Percentiles rank a stretch among this genome's conserved stretches.
Conservation (phyloP, 306 rosid species). For the Herpetospermum pedunculosum region DNA sequence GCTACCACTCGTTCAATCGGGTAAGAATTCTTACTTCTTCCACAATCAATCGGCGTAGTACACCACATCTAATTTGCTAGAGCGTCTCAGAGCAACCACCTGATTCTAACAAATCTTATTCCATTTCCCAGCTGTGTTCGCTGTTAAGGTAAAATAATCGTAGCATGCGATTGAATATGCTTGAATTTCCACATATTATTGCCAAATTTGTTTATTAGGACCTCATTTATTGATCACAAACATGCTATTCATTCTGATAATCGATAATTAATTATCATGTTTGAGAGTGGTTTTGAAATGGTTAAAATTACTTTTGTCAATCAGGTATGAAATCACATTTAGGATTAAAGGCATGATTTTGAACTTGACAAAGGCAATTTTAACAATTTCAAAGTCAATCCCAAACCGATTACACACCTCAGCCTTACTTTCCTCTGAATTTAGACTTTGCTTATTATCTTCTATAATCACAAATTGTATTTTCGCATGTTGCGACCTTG, state of each 20-base stretch:
- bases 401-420: too few species aligned
- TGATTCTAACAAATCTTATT: background rate
- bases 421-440: background rate
- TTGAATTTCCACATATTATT: background rate
- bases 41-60: background rate
- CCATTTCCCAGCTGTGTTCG: background rate
- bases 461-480: background rate
- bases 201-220: background rate
- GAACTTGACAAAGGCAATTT: too few species aligned
- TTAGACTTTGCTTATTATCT: background rate
- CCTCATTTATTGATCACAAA: background rate
- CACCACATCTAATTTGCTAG: background rate
- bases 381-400: too few species aligned
- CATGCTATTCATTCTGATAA: background rate
- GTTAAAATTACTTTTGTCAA: too few species aligned
- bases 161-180: background rate
- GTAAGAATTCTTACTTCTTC: background rate
- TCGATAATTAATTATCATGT: too few species aligned
- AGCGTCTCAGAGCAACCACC: background rate
- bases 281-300: too few species aligned
- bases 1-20: background rate
- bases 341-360: too few species aligned
- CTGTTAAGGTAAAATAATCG: background rate
- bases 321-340: too few species aligned
- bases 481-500: background rate